Evolutionary conservation across 768 basidiomycete species (phyloP).

Genomic region (Tulasnella sp.): DNA sequence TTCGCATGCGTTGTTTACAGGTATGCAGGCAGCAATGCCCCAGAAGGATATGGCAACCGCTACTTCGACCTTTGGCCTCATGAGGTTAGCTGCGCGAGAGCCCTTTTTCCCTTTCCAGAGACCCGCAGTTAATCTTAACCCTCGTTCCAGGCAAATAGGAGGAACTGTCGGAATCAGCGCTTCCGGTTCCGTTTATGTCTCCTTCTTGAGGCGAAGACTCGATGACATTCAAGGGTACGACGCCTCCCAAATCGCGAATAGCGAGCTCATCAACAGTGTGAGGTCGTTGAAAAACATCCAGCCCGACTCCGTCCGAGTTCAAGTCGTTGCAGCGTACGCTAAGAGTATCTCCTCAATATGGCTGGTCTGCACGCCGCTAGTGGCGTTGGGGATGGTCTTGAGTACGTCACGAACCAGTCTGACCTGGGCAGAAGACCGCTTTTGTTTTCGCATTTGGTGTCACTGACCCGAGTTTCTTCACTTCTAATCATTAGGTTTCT

Average conservation of each 20-base stretch:
- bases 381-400: background rate
- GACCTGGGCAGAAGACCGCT: background rate
- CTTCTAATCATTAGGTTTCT: background rate
- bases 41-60: conserved; percentile 34
- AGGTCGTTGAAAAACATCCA: conserved; percentile 23
- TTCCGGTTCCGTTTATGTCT: conserved; percentile 35
- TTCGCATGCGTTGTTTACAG: conserved; percentile 25
- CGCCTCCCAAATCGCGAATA: background rate
- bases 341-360: conserved; percentile 30
- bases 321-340: conserved; percentile 23
- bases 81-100: conserved; percentile 36
- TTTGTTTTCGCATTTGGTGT: background rate
- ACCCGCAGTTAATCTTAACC: conserved; percentile 32
- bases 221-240: conserved; percentile 28
- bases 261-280: conserved; percentile 28
- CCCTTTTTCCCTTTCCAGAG: conserved; percentile 53
- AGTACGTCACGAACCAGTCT: background rate
- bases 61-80: conserved; percentile 34
- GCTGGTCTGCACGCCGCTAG: conserved; percentile 5
- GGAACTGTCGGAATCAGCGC: conserved; percentile 37
- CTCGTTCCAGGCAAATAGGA: conserved; percentile 17
- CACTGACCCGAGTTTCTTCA: background rate
- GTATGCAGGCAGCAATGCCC: conserved; percentile 37
- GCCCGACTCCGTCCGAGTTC: conserved; percentile 29
- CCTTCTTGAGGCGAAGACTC: conserved; percentile 28